phyloP scores from a whole-genome alignment of 495 filamentous ascomycete species.

The Stereocaulon alpinum region DNA sequence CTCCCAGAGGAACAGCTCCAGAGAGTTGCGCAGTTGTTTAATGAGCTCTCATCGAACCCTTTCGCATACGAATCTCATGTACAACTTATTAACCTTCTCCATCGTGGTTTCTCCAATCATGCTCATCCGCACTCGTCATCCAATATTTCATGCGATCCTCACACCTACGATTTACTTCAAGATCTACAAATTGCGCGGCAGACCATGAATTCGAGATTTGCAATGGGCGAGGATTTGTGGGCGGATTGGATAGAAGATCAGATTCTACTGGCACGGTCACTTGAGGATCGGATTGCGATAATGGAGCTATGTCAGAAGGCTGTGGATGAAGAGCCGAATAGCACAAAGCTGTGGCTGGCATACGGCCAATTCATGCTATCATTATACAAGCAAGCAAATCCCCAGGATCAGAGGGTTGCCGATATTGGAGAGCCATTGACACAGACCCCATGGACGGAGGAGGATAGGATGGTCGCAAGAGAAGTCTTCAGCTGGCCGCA shows the following conservation, averaged over 20 bases:
- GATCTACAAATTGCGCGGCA: slow-evolving; percentile 54
- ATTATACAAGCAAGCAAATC: slow-evolving; percentile 50
- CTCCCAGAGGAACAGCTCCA: slow-evolving; percentile 45
- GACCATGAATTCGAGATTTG: slow-evolving; percentile 55
- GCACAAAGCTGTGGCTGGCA: slow-evolving; percentile 74
- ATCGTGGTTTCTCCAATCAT: slow-evolving; percentile 51
- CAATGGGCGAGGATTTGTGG: slow-evolving; percentile 57
- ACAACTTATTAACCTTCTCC: slow-evolving; percentile 52
- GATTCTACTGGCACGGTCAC: slow-evolving; percentile 46
- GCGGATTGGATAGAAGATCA: slow-evolving; percentile 56
- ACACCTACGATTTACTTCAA: slow-evolving; percentile 46
- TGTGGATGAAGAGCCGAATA: slow-evolving; percentile 70
- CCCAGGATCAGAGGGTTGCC: slow-evolving; percentile 35
- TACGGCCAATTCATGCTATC: slow-evolving; percentile 82
- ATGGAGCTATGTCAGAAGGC: slow-evolving; percentile 76
- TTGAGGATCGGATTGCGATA: slow-evolving; percentile 60
- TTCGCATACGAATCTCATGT: slow-evolving; percentile 57
- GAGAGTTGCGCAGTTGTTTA: slow-evolving; percentile 42
- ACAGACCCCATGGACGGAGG: slow-evolving; percentile 56
- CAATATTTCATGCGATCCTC: slow-evolving; percentile 32
- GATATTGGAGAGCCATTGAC: slow-evolving; percentile 12
- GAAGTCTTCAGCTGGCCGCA: slow-evolving; percentile 72
- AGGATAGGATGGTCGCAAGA: slow-evolving; percentile 61
- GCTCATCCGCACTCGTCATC: slow-evolving; percentile 39
- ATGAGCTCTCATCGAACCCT: slow-evolving; percentile 47